Conservation (phyloP, 495 filamentous ascomycete genomes). For the Lophiotrema nucula region DNA sequence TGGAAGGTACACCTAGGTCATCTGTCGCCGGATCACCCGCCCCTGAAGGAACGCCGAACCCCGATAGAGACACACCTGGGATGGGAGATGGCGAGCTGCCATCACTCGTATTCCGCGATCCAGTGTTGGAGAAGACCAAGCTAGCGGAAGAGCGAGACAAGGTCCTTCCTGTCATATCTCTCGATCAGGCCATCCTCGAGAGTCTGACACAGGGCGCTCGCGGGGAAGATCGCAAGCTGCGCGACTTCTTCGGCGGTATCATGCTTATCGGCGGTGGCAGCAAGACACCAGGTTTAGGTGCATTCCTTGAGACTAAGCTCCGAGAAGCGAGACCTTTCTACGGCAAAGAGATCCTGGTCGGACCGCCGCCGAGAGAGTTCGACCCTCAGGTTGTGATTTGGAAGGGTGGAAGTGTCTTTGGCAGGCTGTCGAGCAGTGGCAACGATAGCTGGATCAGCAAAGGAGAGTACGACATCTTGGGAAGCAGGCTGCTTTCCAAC, state of each 20-base stretch:
- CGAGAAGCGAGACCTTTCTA: constrained; percentile 66
- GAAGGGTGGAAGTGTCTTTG: constrained; percentile 98
- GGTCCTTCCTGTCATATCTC: constrained; percentile 74
- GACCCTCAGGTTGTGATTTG: constrained; percentile 93
- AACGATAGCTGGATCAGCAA: constrained; percentile 94
- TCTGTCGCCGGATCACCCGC: constrained; percentile 84
- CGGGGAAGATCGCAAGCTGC: constrained; percentile 85
- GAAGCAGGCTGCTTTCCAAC: constrained; percentile 73
- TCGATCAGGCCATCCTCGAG: constrained; percentile 86
- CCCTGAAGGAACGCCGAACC: constrained; percentile 59
- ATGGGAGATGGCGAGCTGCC: constrained; percentile 45
- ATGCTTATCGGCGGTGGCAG: constrained; percentile 93
- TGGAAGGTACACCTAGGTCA: constrained; percentile 71
- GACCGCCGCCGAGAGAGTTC: constrained; percentile 82
- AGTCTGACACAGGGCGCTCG: constrained; percentile 82
- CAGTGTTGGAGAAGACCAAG: constrained; percentile 40
- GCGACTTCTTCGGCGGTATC: constrained; percentile 88
- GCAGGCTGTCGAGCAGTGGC: constrained; percentile 69
- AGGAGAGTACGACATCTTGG: constrained; percentile 84
- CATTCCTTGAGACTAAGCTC: constrained; percentile 77
- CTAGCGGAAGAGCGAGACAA: constrained; percentile 69
- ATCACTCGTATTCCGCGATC: constrained; percentile 28
- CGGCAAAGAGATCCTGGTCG: constrained; percentile 81
- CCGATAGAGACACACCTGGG: constrained; percentile 58
- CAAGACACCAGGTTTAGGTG: constrained; percentile 70